A percentile compares a stretch with the other conserved stretches of the same genome.
These are phyloP conservation scores for Alternaria gaisen DNA, from an alignment of 2,329 filamentous ascomycete species.

Conservation along the genomic window DNA sequence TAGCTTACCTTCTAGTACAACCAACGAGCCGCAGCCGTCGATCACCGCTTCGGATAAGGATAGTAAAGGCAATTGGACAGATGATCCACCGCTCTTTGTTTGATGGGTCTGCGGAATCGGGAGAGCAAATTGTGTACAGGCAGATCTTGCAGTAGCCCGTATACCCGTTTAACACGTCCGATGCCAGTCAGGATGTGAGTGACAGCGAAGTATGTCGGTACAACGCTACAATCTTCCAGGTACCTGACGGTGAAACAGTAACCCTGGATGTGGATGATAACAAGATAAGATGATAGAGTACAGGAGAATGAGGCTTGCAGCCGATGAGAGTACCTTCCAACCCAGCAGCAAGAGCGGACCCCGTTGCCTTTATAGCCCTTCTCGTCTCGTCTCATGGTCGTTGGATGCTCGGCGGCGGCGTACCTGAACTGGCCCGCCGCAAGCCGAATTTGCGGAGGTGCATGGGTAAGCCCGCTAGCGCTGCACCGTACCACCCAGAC, in stretches of 20 bases:
- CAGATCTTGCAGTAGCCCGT: conserved; percentile 8
- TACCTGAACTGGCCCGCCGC: conserved; percentile 26
- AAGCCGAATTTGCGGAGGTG: conserved; percentile 21
- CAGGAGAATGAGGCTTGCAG: background rate
- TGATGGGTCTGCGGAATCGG: conserved; percentile 14
- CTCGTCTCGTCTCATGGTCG: conserved; percentile 3
- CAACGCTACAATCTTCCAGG: conserved; percentile 29
- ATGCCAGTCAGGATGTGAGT: conserved; percentile 8
- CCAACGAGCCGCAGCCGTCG: conserved; percentile 12
- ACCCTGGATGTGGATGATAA: conserved; percentile 2
- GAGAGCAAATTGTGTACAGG: background rate
- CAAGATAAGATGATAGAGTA: conserved; percentile 13
- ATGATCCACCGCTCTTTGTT: conserved; percentile 40
- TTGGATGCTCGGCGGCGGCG: conserved; percentile 13
- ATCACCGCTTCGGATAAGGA: conserved; percentile 16
- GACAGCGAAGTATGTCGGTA: conserved; percentile 12
- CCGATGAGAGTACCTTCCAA: background rate
- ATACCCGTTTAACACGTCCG: background rate
- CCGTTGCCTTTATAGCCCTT: conserved; percentile 8
- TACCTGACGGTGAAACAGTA: conserved; percentile 17
- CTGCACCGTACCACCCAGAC: conserved; percentile 26
- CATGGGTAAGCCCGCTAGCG: conserved; percentile 19
- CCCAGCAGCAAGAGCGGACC: background rate
- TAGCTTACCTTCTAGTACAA: conserved; percentile 9
- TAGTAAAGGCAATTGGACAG: conserved; percentile 42